Conservation (phyloP, 2,329 filamentous ascomycete genomes). For the Ambrosiella cleistominuta region DNA sequence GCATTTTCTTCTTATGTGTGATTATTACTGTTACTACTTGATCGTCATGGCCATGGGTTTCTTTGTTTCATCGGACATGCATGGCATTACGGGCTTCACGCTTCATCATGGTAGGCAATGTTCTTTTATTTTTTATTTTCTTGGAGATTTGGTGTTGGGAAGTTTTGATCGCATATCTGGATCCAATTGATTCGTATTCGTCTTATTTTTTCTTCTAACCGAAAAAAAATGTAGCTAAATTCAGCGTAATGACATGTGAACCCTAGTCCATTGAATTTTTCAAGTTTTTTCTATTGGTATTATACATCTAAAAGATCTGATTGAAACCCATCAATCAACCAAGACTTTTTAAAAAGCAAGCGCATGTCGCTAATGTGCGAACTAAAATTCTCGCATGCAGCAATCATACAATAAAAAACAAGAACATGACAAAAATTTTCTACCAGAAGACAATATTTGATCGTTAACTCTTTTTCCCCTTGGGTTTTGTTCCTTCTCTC, state of each 20-base stretch:
- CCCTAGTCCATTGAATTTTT: too few relatives aligned
- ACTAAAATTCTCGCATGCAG: background rate
- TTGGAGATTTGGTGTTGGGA: background rate
- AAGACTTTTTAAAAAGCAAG: too few relatives aligned
- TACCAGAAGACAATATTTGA: background rate
- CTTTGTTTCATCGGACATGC: background rate
- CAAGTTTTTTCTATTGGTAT: too few relatives aligned
- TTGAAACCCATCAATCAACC: too few relatives aligned
- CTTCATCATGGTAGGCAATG: background rate
- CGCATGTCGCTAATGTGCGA: too few relatives aligned
- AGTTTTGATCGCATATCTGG: background rate
- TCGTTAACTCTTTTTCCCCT: conserved; percentile 12
- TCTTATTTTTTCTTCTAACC: background rate
- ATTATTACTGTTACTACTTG: background rate
- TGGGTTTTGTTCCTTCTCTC: conserved; percentile 13
- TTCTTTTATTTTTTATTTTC: background rate
- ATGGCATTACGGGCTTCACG: background rate
- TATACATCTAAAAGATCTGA: too few relatives aligned
- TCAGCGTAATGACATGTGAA: too few relatives aligned
- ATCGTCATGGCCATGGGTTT: background rate
- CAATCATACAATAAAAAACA: background rate
- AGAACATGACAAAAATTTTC: background rate
- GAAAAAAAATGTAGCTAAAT: background rate
- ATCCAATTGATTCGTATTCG: background rate
- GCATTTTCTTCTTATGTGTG: background rate